Evolutionary conservation across 139 green algal species (phyloP).

Genomic region (Picochlorum sp.): DNA sequence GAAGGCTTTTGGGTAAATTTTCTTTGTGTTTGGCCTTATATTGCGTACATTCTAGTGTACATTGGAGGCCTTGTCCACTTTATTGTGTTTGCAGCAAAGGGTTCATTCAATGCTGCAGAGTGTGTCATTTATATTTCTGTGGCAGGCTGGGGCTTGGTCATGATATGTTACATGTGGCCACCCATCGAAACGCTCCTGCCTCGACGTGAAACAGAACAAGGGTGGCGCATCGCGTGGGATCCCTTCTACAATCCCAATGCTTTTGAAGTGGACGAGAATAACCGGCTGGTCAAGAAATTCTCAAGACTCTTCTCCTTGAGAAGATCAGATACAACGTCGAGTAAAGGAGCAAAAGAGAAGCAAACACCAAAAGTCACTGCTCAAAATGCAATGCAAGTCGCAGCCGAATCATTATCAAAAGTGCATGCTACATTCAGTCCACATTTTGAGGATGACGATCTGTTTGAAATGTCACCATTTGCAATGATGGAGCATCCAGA

Average conservation of each 20-base stretch:
- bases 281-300: background rate
- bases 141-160: conserved; percentile 15
- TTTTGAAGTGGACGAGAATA: background rate
- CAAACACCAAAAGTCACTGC: too few species aligned
- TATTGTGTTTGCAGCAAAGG: conserved; percentile 8
- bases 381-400: too few species aligned
- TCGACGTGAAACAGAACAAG: background rate
- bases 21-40: conserved; percentile 19
- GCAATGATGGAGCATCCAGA: too few species aligned
- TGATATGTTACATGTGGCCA: conserved; percentile 22
- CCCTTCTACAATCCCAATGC: background rate
- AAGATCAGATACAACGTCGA: too few species aligned
- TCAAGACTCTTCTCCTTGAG: too few species aligned
- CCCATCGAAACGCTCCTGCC: conserved; percentile 18
- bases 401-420: too few species aligned
- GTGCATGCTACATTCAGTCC: too few species aligned
- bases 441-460: too few species aligned
- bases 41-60: conserved; percentile 10
- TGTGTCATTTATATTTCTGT: conserved; percentile 17
- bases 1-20: conserved; percentile 4
- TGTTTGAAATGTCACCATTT: too few species aligned
- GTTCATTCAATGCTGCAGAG: conserved; percentile 6
- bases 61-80: conserved; percentile 10
- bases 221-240: background rate
- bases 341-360: background rate